Base-by-base conservation (phyloP, 2,329 filamentous ascomycete genomes). In the Clonostachys chloroleuca region DNA sequence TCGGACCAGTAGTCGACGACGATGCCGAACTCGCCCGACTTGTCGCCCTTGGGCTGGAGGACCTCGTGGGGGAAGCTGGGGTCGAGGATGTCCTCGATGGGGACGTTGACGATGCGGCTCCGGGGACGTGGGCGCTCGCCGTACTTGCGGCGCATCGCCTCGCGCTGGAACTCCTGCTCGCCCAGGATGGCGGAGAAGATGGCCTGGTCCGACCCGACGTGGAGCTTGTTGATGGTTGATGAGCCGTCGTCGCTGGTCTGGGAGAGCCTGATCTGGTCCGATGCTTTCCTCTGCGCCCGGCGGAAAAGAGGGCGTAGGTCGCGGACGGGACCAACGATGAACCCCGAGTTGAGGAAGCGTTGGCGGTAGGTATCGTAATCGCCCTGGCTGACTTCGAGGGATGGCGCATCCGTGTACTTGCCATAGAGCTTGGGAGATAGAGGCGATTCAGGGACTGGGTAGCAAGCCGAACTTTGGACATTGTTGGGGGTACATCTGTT, bases 141-240 rank as follows among this genome's bases (percentile, higher is more conserved):
- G 44, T 60, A 54, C 12, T 54, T 54, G 6, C 59, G 58, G 13
- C 60, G 55, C 54, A 61, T 58, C 37, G 55, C 52, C 34, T 62
- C 59, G 37, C 60, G 57, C 35, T 60, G 57, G 46, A 54, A 58
- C 49, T 62, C 59, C 33, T 62, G 60, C 51, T 59, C 55, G 24
- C 58, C 59, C 40, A 56, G 56, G 44, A 62, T 59, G 46, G 59
- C 58, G 44, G 51, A 51, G 47, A 59, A 61, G 49, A 63, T 53
- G 48, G 52, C 54, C 49, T 63, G 60, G 44, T 63, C 59, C 41
- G 55, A 59, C 4, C 58, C 59, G 9, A 37, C 40, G 43, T 37
- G 12, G 34, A 43, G 40, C 24, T 30, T 30, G 24, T 30, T 30
- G 9, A 30, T 30, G 24, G 24, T 30, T 10, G 24, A 30, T 5